phyloP scores from a whole-genome alignment of 306 rosid species.

The Canavalia gladiata region DNA sequence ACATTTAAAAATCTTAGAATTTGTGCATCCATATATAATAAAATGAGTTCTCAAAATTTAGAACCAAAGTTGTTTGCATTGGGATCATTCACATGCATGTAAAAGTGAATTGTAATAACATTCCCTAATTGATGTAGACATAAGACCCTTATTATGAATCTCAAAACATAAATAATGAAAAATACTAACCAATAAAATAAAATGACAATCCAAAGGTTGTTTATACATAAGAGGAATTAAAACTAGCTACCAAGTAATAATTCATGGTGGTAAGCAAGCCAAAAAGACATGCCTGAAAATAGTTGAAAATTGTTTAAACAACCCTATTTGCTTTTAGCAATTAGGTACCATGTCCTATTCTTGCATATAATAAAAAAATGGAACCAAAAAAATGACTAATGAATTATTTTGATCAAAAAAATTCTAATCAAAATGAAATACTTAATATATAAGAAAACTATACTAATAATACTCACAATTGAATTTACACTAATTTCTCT shows the following conservation, averaged over 20 bases:
- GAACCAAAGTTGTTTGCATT: neutral
- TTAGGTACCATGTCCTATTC: neutral
- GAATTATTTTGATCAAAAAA: too few species aligned
- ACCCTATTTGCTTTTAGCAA: neutral
- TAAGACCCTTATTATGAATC: neutral
- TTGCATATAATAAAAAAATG: too few species aligned
- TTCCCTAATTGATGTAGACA: neutral
- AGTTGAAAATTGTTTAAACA: neutral
- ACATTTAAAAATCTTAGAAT: too few species aligned
- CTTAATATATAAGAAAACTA: too few species aligned
- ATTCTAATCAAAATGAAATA: too few species aligned
- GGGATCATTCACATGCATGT: neutral
- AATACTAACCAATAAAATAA: neutral
- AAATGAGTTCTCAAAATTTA: neutral
- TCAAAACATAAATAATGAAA: slow-evolving; percentile 12
- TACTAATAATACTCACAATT: too few species aligned
- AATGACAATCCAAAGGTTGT: neutral
- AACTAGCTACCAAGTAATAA: slow-evolving; percentile 1
- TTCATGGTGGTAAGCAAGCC: neutral
- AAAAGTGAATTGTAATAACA: neutral
- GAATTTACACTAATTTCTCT: too few species aligned
- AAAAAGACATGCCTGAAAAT: neutral
- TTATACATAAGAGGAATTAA: slow-evolving; percentile 6
- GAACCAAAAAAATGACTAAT: too few species aligned
- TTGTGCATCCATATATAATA: too few species aligned